Base-by-base conservation (phyloP, 1,284 basidiomycete genomes). In the Marasmius oreades region DNA sequence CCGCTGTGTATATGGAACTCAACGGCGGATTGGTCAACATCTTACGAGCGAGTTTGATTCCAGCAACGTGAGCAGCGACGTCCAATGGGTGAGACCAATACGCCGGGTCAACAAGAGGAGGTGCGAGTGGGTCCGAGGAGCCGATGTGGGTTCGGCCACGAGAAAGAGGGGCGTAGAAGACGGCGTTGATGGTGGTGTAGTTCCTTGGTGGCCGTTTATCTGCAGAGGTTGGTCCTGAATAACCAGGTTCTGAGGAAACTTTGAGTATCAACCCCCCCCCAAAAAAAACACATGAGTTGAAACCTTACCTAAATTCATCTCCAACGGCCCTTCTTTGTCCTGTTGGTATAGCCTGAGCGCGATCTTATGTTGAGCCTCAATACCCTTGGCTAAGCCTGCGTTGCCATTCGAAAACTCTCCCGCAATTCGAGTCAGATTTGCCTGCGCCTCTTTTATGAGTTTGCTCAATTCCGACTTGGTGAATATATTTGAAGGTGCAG, bases 141-240 rank as follows among this genome's bases (percentile, higher is more conserved):
- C 57, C 53, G 22, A 72, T 70, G 51, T 72, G 69, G 1, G 68
- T 68, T 6, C 69, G 61, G 16, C 70, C 70, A 6, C 69, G 65
- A 26, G 69, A 67, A 14, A 70, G 63, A 2, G 70, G 69, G 10
- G 61, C 63, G 51, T 69, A 68, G 4, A 70, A 55, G 5, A 70
- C 64, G 5, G 67, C 62, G 55, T 66, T 69, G 44, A 71, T 61
- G 1, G 70, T 59, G 1, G 68, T 68, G 53, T 63, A 70, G 46
- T 68, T 70, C 8, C 59, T 53, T 22, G 39, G 54, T 12, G 68
- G 68, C 8, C 69, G 63, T 12, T 54, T 48, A 3, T 45, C 44
- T 20, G 52, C 24, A 2, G 60, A 22, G 7, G 65, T 67, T 0
- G 69, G 64, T 6, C 69, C 70, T 0, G 64, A 61, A 48, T 70